Conservation (phyloP, 306 rosid genomes). For the Cicer bijugum region DNA sequence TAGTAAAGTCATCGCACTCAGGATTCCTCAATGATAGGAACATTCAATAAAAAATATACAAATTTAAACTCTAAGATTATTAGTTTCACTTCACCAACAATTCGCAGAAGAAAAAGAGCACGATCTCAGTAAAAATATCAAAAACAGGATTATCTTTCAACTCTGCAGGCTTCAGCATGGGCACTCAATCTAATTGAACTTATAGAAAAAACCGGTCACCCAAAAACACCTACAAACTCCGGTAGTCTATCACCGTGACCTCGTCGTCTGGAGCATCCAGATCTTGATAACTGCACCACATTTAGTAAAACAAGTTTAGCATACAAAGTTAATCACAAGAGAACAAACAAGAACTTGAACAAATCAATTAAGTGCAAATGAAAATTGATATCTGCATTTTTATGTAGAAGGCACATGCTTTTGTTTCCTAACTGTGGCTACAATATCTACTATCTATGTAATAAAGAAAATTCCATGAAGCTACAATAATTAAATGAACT, state of each 20-base stretch:
- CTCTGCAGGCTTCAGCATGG: constrained; percentile 15
- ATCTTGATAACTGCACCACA: constrained; percentile 86
- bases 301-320: constrained; percentile 8
- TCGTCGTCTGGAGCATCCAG: constrained; percentile 97
- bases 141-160: constrained; percentile 28
- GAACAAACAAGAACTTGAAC: constrained; percentile 1
- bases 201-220: constrained; percentile 31
- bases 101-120: not conserved
- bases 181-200: constrained; percentile 8
- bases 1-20: too few relatives aligned
- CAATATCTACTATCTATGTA: not conserved
- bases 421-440: constrained; percentile 15
- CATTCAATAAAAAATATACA: too few relatives aligned
- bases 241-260: constrained; percentile 95
- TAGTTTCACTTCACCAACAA: not conserved
- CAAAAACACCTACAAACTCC: constrained; percentile 70
- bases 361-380: not conserved
- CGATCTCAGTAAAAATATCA: constrained; percentile 17
- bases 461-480: not conserved
- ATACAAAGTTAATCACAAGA: constrained; percentile 29
- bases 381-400: constrained; percentile 10
- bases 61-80: not conserved
- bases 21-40: too few relatives aligned
- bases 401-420: constrained; percentile 22
- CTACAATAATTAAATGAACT: constrained; percentile 23